Conservation (phyloP, 1,139 yeast genomes). For the Meyerozyma smithsonii region DNA sequence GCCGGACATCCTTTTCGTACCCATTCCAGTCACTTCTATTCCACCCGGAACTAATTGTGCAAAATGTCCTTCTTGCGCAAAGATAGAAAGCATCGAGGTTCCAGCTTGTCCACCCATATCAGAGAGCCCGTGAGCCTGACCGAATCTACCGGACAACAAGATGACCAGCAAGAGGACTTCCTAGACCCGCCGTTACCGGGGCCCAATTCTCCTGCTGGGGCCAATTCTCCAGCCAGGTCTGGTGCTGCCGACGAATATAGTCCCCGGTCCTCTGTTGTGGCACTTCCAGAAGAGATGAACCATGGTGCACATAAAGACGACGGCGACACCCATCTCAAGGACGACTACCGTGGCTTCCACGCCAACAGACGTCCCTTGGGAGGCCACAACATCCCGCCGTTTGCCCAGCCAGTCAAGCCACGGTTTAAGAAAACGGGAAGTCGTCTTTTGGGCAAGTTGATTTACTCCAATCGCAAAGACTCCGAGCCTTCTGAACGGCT, state of each 20-base stretch:
- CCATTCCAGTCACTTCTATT: too few relatives aligned
- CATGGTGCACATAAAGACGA: background rate
- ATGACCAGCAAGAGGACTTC: background rate
- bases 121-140: background rate
- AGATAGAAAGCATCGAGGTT: background rate
- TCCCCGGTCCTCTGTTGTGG: constrained; percentile 15
- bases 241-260: constrained; percentile 13
- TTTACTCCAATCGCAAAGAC: constrained; percentile 39
- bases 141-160: background rate
- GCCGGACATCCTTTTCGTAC: too few relatives aligned
- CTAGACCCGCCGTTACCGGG: too few relatives aligned
- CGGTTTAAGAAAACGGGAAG: constrained; percentile 40
- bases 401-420: constrained; percentile 48
- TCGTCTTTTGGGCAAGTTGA: constrained; percentile 45
- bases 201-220: background rate
- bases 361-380: constrained; percentile 29
- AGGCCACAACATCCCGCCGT: constrained; percentile 39
- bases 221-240: constrained; percentile 1
- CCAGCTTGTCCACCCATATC: background rate
- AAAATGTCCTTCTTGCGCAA: background rate
- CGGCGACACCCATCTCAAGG: constrained; percentile 12
- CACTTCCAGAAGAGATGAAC: constrained; percentile 7
- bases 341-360: constrained; percentile 48
- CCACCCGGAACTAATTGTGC: too few relatives aligned
- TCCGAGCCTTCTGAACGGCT: constrained; percentile 18